A percentile compares a stretch with the other conserved stretches of the same genome.
phyloP scores from a whole-genome alignment of 163 green algal genomes.

The Chlorella variabilis region DNA sequence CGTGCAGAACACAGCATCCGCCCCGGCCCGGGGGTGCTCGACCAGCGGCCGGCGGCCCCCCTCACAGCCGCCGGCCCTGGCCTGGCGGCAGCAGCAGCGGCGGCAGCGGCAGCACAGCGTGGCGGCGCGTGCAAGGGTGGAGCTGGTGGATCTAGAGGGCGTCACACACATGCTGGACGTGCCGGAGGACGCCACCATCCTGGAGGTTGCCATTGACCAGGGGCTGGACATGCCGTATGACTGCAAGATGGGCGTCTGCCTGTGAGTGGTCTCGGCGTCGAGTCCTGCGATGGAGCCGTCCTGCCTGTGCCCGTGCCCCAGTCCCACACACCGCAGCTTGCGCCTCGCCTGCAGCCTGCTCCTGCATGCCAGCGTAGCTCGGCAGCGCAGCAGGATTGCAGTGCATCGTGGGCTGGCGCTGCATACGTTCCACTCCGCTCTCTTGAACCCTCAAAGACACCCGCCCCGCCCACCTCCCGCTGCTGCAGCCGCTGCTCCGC shows the following conservation, averaged over 20 bases:
- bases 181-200: conserved; percentile 70
- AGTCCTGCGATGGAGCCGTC: too few relatives aligned
- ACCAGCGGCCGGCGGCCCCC: neutral
- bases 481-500: conserved; percentile 25
- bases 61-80: neutral
- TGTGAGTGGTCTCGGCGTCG: conserved; percentile 41
- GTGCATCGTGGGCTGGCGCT: too few relatives aligned
- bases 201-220: conserved; percentile 72
- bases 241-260: conserved; percentile 93
- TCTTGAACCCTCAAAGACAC: too few relatives aligned
- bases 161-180: conserved; percentile 63
- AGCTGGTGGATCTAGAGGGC: conserved; percentile 45
- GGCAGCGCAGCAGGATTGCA: too few relatives aligned
- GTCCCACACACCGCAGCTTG: too few relatives aligned
- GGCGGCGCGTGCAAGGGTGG: neutral
- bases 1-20: neutral
- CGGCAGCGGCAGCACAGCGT: neutral
- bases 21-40: neutral
- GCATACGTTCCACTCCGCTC: too few relatives aligned
- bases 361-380: too few relatives aligned
- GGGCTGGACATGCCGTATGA: conserved; percentile 88
- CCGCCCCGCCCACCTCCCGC: too few relatives aligned
- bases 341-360: too few relatives aligned
- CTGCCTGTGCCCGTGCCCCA: too few relatives aligned
- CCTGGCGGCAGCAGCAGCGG: neutral